Conservation (phyloP, 2,329 filamentous ascomycete species). For the Trichophyton simii region DNA sequence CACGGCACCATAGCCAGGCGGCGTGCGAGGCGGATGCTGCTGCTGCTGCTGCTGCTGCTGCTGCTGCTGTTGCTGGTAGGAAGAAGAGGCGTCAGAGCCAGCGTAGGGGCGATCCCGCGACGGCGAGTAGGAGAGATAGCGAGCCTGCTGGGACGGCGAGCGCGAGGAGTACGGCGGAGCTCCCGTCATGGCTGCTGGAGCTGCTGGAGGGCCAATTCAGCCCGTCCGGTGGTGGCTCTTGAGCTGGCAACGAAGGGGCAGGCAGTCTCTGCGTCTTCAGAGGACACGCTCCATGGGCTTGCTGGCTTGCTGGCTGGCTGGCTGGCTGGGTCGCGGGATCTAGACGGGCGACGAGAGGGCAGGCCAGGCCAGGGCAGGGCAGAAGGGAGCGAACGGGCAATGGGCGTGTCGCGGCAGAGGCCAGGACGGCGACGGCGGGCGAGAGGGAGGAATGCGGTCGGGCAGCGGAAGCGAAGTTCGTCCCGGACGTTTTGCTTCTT, state of each 20-base stretch:
- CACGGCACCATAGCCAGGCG: constrained; percentile 21
- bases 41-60: constrained; percentile 16
- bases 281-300: constrained; percentile 2
- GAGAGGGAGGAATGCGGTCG: neutral
- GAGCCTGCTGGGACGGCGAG: constrained; percentile 34
- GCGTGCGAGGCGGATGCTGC: constrained; percentile 29
- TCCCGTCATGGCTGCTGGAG: constrained; percentile 28
- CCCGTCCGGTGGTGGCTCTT: neutral
- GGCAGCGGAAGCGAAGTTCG: neutral
- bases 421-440: neutral
- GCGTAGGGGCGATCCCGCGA: constrained; percentile 33
- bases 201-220: constrained; percentile 1
- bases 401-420: neutral
- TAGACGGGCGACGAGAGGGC: neutral
- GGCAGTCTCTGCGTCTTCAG: neutral
- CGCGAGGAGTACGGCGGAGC: constrained; percentile 34
- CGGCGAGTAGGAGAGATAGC: constrained; percentile 32
- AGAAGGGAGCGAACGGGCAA: neutral
- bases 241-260: neutral
- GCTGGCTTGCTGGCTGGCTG: neutral
- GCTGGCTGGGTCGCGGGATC: neutral
- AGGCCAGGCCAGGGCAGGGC: neutral
- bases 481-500: neutral
- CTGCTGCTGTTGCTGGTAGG: constrained; percentile 23
- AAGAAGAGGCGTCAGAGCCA: constrained; percentile 27